These are phyloP conservation scores for Chalciporus sphaerocephalus DNA, from an alignment of 768 basidiomycete species.

Conservation along the genomic window DNA sequence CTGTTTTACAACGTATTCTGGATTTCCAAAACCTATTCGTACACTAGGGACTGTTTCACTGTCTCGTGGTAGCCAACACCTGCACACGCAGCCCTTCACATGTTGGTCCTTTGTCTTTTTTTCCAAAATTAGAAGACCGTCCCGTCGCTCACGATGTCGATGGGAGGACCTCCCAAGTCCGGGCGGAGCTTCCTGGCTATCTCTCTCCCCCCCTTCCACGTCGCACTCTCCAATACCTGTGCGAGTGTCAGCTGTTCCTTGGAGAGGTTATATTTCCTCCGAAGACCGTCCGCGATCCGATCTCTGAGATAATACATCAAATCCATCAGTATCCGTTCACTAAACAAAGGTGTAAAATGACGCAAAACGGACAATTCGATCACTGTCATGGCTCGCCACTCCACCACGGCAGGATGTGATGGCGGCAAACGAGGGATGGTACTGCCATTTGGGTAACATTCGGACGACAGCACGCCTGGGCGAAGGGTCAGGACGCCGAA, in stretches of 20 bases:
- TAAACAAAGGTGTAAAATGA: constrained; percentile 3
- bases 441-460: constrained; percentile 31
- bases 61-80: not conserved
- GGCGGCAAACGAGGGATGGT: constrained; percentile 62
- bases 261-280: constrained; percentile 49
- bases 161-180: constrained; percentile 73
- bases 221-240: constrained; percentile 90
- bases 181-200: constrained; percentile 79
- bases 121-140: constrained; percentile 59
- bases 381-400: constrained; percentile 96
- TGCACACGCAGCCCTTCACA: not conserved
- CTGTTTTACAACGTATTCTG: not conserved
- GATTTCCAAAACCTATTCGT: not conserved
- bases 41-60: not conserved
- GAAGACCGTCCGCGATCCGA: constrained; percentile 69
- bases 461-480: constrained; percentile 47
- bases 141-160: constrained; percentile 82
- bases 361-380: constrained; percentile 68
- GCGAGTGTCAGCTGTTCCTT: constrained; percentile 62
- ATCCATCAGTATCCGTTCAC: constrained; percentile 1
- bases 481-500: constrained; percentile 73
- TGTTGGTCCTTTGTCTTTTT: too few relatives aligned
- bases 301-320: constrained; percentile 56
- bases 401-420: constrained; percentile 87
- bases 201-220: constrained; percentile 95